Evolutionary conservation across 1,284 basidiomycete genomes (phyloP).

Genomic region (Termitomyces sp.): DNA sequence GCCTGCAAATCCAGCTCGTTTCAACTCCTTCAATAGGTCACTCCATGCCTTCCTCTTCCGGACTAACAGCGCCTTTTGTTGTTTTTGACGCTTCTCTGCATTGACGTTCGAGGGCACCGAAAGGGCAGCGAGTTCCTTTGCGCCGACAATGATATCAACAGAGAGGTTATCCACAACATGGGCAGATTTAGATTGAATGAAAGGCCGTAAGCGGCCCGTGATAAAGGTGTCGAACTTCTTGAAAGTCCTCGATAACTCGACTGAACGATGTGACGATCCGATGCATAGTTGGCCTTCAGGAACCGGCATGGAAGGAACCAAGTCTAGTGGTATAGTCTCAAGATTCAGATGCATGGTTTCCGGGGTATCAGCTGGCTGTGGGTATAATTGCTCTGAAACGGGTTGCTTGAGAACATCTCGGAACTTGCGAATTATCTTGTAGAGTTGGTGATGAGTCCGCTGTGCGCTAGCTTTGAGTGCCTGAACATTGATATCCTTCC

Average conservation of each 20-base stretch:
- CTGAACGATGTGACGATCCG: constrained; percentile 31
- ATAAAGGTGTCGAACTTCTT: constrained; percentile 44
- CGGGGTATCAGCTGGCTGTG: constrained; percentile 31
- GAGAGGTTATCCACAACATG: constrained; percentile 59
- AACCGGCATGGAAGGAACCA: constrained; percentile 3
- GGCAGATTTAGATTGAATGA: constrained; percentile 36
- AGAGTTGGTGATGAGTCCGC: constrained; percentile 87
- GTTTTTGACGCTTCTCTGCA: constrained; percentile 65
- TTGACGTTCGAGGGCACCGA: constrained; percentile 42
- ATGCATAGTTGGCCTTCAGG: constrained; percentile 10
- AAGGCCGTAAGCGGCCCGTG: constrained; percentile 35
- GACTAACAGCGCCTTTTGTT: constrained; percentile 71
- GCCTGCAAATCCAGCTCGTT: constrained; percentile 72
- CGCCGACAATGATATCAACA: constrained; percentile 69
- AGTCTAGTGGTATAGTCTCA: constrained; percentile 7
- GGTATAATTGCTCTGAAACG: constrained; percentile 40
- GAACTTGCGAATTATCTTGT: constrained; percentile 90
- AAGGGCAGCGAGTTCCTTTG: constrained; percentile 58
- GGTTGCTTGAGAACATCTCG: constrained; percentile 84
- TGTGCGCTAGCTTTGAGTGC: constrained; percentile 91
- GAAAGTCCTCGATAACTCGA: constrained; percentile 43
- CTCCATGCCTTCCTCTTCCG: constrained; percentile 91
- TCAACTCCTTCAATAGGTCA: constrained; percentile 88
- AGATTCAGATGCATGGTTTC: constrained; percentile 27
- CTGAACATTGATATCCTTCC: constrained; percentile 97